Evolutionary conservation across 768 basidiomycete genomes (phyloP).

Genomic region (Collybiopsis confluens): DNA sequence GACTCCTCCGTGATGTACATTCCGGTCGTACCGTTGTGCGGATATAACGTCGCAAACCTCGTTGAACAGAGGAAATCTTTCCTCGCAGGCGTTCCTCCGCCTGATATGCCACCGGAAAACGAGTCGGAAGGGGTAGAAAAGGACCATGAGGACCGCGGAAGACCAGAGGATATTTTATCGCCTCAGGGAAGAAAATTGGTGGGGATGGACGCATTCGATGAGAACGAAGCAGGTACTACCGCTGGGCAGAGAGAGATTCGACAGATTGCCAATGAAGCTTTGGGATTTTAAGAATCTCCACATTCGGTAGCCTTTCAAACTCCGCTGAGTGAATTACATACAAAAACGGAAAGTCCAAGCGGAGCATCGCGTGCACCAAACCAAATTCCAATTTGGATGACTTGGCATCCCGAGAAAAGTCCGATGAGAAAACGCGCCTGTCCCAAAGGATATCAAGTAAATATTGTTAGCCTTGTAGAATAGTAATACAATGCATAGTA

Average conservation of each 20-base stretch:
- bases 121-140: background rate
- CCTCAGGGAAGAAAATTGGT: background rate
- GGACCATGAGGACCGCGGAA: background rate
- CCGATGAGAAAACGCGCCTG: too few relatives aligned
- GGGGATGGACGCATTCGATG: background rate
- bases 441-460: too few relatives aligned
- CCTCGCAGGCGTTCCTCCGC: background rate
- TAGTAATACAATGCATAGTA: too few relatives aligned
- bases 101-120: background rate
- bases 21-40: background rate
- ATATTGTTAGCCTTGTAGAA: too few relatives aligned
- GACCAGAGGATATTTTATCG: background rate
- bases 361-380: too few relatives aligned
- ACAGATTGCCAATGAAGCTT: background rate
- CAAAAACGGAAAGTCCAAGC: too few relatives aligned
- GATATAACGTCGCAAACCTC: background rate
- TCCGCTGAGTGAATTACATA: too few relatives aligned
- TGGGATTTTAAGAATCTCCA: background rate
- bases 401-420: too few relatives aligned
- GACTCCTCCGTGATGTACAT: background rate
- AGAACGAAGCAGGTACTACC: background rate
- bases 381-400: too few relatives aligned
- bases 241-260: background rate
- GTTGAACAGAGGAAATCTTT: slow-evolving; percentile 1
- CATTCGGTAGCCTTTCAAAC: too few relatives aligned